Conservation (phyloP, 257 asterid species). For the Haberlea rhodopensis region DNA sequence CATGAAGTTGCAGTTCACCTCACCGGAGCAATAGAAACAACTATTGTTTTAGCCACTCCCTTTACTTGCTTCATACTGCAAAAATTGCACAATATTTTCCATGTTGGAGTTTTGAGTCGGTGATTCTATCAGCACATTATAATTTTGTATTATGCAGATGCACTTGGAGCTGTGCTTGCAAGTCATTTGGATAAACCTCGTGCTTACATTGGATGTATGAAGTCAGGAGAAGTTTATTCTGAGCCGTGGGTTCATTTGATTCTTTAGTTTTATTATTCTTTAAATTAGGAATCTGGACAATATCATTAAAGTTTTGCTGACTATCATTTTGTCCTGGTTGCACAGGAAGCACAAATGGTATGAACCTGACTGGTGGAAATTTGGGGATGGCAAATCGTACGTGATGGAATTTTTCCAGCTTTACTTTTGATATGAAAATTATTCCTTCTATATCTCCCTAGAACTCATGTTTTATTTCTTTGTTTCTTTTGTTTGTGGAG, state of each 20-base stretch:
- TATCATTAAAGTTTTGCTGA: conserved; percentile 12
- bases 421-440: too few relatives aligned
- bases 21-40: not conserved
- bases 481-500: not conserved
- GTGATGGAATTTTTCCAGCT: conserved; percentile 30
- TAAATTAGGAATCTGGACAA: conserved; percentile 16
- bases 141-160: conserved; percentile 46
- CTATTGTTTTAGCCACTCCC: conserved; percentile 12
- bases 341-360: conserved; percentile 81
- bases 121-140: conserved; percentile 11
- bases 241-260: conserved; percentile 57
- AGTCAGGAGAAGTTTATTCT: conserved; percentile 88
- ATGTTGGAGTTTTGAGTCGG: conserved; percentile 19
- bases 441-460: not conserved
- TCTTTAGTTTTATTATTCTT: conserved; percentile 20
- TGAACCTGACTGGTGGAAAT: conserved; percentile 98
- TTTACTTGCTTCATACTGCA: conserved; percentile 12
- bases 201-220: conserved; percentile 89
- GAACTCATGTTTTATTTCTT: not conserved
- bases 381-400: conserved; percentile 93
- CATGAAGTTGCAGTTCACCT: not conserved
- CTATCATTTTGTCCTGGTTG: conserved; percentile 18
- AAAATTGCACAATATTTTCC: conserved; percentile 2
- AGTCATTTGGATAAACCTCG: conserved; percentile 74
- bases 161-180: conserved; percentile 70